Percentiles rank a stretch among this genome's conserved stretches.
phyloP scores from a whole-genome alignment of 2,329 filamentous ascomycete species.

The Volutella citrinella region DNA sequence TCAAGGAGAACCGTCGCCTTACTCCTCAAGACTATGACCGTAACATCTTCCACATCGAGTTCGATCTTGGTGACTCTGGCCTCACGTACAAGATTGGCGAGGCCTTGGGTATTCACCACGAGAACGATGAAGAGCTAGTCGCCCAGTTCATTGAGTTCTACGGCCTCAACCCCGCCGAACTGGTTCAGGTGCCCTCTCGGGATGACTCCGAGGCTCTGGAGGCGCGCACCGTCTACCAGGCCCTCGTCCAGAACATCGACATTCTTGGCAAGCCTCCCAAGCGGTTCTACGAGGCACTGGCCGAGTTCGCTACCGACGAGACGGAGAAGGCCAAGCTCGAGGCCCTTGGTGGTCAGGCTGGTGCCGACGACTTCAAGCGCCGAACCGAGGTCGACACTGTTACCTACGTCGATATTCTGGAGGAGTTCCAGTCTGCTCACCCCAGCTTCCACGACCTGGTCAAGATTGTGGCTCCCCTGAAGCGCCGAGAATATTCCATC shows the following conservation, averaged over 20 bases:
- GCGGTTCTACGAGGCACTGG: constrained; percentile 92
- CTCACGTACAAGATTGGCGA: constrained; percentile 97
- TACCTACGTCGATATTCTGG: constrained; percentile 85
- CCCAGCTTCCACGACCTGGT: constrained; percentile 86
- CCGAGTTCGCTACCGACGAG: constrained; percentile 81
- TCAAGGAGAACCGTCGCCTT: constrained; percentile 93
- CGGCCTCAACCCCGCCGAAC: constrained; percentile 73
- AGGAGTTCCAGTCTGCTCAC: constrained; percentile 86
- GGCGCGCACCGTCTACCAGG: constrained; percentile 89
- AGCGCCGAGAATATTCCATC: constrained; percentile 98
- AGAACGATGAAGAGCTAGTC: constrained; percentile 81
- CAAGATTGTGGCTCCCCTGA: constrained; percentile 84
- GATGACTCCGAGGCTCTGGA: constrained; percentile 74
- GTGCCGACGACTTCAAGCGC: constrained; percentile 86
- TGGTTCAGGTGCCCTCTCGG: constrained; percentile 88
- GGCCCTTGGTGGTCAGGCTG: constrained; percentile 72
- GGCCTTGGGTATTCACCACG: constrained; percentile 91
- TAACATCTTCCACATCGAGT: constrained; percentile 99
- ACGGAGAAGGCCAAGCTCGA: constrained; percentile 78
- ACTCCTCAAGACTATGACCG: constrained; percentile 88
- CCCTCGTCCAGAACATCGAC: constrained; percentile 87
- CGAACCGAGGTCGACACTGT: constrained; percentile 86
- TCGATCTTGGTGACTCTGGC: constrained; percentile 87
- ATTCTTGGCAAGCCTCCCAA: constrained; percentile 97
- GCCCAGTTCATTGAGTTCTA: constrained; percentile 87